Base-by-base conservation (phyloP, 495 filamentous ascomycete genomes). In the Penicillium angulare region DNA sequence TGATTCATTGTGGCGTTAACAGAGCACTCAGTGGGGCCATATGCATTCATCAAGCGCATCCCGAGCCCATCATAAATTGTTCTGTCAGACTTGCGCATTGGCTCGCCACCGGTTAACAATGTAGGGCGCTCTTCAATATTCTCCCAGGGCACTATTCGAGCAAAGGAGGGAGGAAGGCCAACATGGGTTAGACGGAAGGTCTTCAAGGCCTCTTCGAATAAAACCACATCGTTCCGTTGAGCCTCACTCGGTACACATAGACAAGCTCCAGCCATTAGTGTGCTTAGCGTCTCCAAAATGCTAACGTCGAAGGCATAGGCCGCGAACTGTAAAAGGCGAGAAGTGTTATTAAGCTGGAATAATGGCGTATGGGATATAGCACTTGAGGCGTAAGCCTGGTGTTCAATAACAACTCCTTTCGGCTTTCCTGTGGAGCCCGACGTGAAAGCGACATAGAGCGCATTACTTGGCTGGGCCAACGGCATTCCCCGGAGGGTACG, bases 381-480 rank as follows among this genome's bases (percentile, higher is more conserved):
- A 7, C n/a, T 13, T 8, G 21, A n/a, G 29, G 43, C 29, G 12
- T 32, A 7, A 4, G n/a, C 18, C 18, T 13, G 7, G 20, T 46
- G 43, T 17, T 13, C 12, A 34, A 20, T 24, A 1, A 46, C 43
- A 22, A 35, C 43, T 8, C 43, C 43, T 17, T 46, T 46, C 5
- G 43, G 43, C 29, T 46, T n/a, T 7, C 43, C 43, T 13, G 43
- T 46, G 15, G 26, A 34, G 15, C 43, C 43, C 3, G 43, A 46
- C 7, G 43, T 46, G 20, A 46, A 46, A 8, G 29, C 18, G 12
- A 46, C 23, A 18, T 21, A 46, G 6, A 17, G 5, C 6, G 33
- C 6, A n/a, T 36, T n/a, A 6, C n/a, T n/a, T n/a, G n/a, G 33
- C 26, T 5, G 26, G 26, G 26, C 5, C 10, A 29, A 5, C 26